phyloP scores from a whole-genome alignment of 257 asterid species.

The Knoxia roxburghii region DNA sequence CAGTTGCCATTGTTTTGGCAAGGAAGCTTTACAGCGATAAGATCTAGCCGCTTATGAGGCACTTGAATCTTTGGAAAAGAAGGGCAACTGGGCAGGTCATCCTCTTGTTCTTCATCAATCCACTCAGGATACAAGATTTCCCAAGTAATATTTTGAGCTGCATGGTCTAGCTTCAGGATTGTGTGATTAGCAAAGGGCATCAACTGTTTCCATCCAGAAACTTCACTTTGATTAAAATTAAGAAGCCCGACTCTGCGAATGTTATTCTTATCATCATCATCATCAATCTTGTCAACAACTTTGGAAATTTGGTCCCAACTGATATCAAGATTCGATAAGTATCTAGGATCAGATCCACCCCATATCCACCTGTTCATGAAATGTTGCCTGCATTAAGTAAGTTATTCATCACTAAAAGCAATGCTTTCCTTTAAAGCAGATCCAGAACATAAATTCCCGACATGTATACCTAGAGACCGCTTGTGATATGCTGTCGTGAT shows the following conservation, averaged over 20 bases:
- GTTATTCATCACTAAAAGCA: slow-evolving; percentile 8
- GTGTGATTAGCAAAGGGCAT: slow-evolving; percentile 45
- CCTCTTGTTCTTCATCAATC: slow-evolving; percentile 90
- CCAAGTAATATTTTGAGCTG: slow-evolving; percentile 62
- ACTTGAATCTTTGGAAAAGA: slow-evolving; percentile 48
- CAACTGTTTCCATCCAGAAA: slow-evolving; percentile 41
- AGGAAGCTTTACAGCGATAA: slow-evolving; percentile 76
- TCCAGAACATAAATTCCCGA: too few relatives aligned
- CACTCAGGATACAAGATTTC: slow-evolving; percentile 73
- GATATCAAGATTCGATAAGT: slow-evolving; percentile 42
- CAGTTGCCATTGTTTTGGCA: slow-evolving; percentile 70
- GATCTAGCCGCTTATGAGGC: slow-evolving; percentile 54
- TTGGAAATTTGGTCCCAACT: slow-evolving; percentile 42
- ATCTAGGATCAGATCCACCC: slow-evolving; percentile 62
- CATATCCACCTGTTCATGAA: slow-evolving; percentile 77
- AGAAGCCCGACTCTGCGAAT: slow-evolving; percentile 50
- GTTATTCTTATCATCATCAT: slow-evolving; percentile 16
- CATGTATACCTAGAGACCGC: slow-evolving; percentile 40
- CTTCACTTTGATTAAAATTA: slow-evolving; percentile 59
- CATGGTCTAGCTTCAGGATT: slow-evolving; percentile 41
- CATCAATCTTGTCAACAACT: slow-evolving; percentile 26
- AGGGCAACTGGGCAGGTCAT: slow-evolving; percentile 68
- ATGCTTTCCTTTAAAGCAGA: background rate
- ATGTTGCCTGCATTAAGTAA: slow-evolving; percentile 57
- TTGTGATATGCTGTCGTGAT: slow-evolving; percentile 19